Percentiles rank a stretch among this genome's conserved stretches.
Evolutionary conservation across 805 yeast genomes (phyloP).

Genomic region (Starmerella vitae): DNA sequence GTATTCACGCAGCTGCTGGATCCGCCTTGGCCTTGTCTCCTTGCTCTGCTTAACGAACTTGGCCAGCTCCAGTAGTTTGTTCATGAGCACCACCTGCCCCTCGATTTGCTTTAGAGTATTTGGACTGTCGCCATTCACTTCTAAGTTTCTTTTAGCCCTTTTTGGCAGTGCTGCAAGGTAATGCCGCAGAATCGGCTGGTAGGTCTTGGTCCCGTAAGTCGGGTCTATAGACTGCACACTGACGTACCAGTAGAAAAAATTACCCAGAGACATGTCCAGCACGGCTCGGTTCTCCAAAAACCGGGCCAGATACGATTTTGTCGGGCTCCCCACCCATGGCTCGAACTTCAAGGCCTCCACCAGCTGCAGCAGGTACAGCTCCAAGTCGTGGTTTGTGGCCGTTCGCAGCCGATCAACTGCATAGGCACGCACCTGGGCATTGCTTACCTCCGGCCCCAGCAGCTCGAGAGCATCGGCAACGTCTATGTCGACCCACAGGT

Average conservation of each 20-base stretch:
- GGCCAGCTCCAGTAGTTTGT: slow-evolving; percentile 51
- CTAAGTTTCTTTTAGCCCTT: slow-evolving; percentile 12
- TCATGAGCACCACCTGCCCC: slow-evolving; percentile 57
- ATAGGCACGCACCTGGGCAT: slow-evolving; percentile 61
- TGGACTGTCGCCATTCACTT: background rate
- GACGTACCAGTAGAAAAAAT: slow-evolving; percentile 81
- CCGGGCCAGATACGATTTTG: slow-evolving; percentile 30
- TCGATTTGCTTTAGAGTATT: slow-evolving; percentile 20
- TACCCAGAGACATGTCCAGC: slow-evolving; percentile 54
- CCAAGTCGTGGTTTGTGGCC: slow-evolving; percentile 69
- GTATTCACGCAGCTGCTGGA: slow-evolving; percentile 50
- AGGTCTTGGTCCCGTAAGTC: slow-evolving; percentile 33
- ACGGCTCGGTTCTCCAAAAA: slow-evolving; percentile 64
- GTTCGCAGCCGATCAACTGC: slow-evolving; percentile 73
- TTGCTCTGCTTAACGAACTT: slow-evolving; percentile 47
- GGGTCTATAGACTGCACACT: slow-evolving; percentile 71
- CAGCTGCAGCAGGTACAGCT: slow-evolving; percentile 69
- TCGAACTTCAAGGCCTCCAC: slow-evolving; percentile 89
- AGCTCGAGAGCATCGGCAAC: slow-evolving; percentile 78
- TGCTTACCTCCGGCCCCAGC: slow-evolving; percentile 62
- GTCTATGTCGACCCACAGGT: slow-evolving; percentile 60
- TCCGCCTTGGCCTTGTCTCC: slow-evolving; percentile 66
- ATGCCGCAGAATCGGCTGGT: slow-evolving; percentile 35
- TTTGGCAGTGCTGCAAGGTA: slow-evolving; percentile 31
- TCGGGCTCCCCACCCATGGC: slow-evolving; percentile 18